Evolutionary conservation across 2,329 filamentous ascomycete species (phyloP).

Genomic region (Samsoniella hepiali): DNA sequence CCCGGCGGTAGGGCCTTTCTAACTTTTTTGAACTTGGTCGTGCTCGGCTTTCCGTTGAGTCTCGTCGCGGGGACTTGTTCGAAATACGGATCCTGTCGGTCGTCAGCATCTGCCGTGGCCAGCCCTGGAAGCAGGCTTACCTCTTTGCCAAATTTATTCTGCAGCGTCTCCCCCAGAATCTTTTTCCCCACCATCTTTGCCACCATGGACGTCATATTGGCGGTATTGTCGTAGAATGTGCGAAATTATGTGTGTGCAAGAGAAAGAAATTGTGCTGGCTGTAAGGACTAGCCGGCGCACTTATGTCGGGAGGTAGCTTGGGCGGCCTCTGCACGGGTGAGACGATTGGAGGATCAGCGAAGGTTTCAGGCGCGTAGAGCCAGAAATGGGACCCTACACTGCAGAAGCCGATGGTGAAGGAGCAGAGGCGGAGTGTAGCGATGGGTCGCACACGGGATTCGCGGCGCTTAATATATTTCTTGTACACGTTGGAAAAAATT

Average conservation of each 20-base stretch:
- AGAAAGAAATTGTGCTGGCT: background rate
- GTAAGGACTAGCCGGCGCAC: background rate
- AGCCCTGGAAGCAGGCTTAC: conserved; percentile 33
- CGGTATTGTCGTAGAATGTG: conserved; percentile 16
- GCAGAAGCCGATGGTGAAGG: conserved; percentile 5
- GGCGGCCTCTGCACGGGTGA: background rate
- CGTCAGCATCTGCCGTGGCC: background rate
- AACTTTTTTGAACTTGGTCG: conserved; percentile 70
- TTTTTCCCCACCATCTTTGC: conserved; percentile 55
- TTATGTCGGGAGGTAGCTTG: conserved; percentile 7
- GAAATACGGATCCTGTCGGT: conserved; percentile 78
- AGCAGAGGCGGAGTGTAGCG: background rate
- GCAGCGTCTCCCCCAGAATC: conserved; percentile 53
- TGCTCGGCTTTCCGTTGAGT: conserved; percentile 59
- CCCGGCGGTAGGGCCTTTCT: conserved; percentile 82
- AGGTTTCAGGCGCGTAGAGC: conserved; percentile 16
- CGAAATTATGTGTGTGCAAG: background rate
- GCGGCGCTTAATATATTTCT: conserved; percentile 3
- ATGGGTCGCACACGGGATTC: background rate
- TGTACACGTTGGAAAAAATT: background rate
- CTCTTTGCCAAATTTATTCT: conserved; percentile 58
- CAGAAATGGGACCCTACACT: background rate
- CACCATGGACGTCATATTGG: conserved; percentile 49
- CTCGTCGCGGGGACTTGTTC: conserved; percentile 75
- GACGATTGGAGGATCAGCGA: conserved; percentile 7